Base-by-base conservation (phyloP, 1,284 basidiomycete genomes). In the Meira miltonrushii region DNA sequence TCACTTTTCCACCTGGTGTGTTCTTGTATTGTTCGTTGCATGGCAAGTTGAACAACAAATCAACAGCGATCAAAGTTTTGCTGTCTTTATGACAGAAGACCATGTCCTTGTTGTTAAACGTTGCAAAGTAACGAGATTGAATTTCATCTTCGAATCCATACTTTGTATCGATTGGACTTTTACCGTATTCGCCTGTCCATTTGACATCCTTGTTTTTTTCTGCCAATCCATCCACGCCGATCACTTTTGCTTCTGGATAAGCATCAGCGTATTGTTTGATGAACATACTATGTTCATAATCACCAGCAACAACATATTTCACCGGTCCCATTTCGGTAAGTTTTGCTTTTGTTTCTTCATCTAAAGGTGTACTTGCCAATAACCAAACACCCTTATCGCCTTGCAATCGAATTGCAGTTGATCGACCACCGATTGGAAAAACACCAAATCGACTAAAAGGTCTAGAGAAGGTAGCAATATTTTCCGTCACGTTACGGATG, bases 21-120 rank as follows among this genome's bases (percentile, higher is more conserved):
- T 65, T 64, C 53, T 62, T 58, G 55, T 71, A 72, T 52, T 61
- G 92, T 79, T 97, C 93, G 0, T 79, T 86, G 3, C 85, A 82
- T 0, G 92, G 92, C 6, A 96, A 81, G 79, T 97, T 96, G 82
- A 94, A 87, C 4, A 97, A 78, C 47, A 96, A 81, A 77, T 98
- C 94, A 0, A 89, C 94, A 75, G 89, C 82, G 58, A 97, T 84
- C 56, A 97, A 81, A 0, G 88, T 87, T 19, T 86, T 89, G 13
- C 86, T 88, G 0, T 85, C 83, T 13, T 82, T 80, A 75, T 97
- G 94, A 63, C 89, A 84, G 78, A 93, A 95, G 0, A 90, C 90
- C 15, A 95, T 85, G 64, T 96, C 94, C 75, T 90, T 86, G 78
- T 92, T 93, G 67, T 81, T 81, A 78, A 88, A 87, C 0, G 90